These are phyloP conservation scores for Nepenthes alata DNA, from an alignment of 179 eudicot genomes.

Conservation along the genomic window DNA sequence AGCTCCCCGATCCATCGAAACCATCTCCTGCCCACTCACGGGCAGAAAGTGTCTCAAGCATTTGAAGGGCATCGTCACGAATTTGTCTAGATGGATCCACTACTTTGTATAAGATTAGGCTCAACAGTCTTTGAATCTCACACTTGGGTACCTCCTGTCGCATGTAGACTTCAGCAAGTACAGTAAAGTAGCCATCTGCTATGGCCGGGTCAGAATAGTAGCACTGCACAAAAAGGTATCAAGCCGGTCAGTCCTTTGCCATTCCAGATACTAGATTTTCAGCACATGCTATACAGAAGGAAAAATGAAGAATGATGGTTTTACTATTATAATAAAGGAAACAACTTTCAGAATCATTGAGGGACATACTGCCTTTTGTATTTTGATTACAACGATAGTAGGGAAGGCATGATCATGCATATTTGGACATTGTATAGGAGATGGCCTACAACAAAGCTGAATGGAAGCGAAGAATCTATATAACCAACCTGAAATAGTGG, in stretches of 20 bases:
- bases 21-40: constrained; percentile 99
- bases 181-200: constrained; percentile 98
- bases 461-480: too few relatives aligned
- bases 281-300: neutral
- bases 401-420: too few relatives aligned
- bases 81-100: constrained; percentile 98
- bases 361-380: too few relatives aligned
- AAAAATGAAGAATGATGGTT: neutral
- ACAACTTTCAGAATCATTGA: too few relatives aligned
- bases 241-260: constrained; percentile 6
- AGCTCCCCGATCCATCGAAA: constrained; percentile 76
- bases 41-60: constrained; percentile 94
- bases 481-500: neutral
- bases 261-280: neutral
- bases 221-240: constrained; percentile 44
- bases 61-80: constrained; percentile 99
- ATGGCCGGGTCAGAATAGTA: constrained; percentile 94
- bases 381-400: too few relatives aligned
- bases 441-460: too few relatives aligned
- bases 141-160: constrained; percentile 98
- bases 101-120: constrained; percentile 93
- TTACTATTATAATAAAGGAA: too few relatives aligned
- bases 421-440: too few relatives aligned
- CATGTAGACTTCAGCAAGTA: constrained; percentile 98
- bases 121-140: constrained; percentile 92